These are phyloP conservation scores for Pythium apleroticum DNA, from an alignment of 352 stramenopile genomes.

Conservation along the genomic window DNA sequence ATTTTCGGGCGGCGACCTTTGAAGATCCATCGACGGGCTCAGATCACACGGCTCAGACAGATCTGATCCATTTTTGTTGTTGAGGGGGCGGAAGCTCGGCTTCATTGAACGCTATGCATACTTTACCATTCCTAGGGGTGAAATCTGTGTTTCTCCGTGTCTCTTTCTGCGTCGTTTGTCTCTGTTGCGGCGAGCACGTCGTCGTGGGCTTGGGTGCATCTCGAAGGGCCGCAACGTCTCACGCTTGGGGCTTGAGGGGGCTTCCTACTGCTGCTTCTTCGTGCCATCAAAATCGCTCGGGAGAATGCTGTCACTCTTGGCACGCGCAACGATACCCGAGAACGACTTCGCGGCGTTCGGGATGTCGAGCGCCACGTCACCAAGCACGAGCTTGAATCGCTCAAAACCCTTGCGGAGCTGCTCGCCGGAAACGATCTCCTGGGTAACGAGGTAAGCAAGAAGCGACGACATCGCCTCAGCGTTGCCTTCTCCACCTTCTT, in stretches of 20 bases:
- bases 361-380: slow-evolving; percentile 51
- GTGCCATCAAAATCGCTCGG: slow-evolving; percentile 33
- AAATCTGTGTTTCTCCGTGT: slow-evolving; percentile 10
- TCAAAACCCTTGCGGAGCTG: slow-evolving; percentile 85
- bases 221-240: background rate
- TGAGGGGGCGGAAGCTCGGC: no score
- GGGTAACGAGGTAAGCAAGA: slow-evolving; percentile 40
- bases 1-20: slow-evolving; percentile 26
- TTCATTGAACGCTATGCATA: slow-evolving; percentile 1
- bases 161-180: slow-evolving; percentile 2
- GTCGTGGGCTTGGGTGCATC: background rate
- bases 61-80: background rate
- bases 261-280: slow-evolving; percentile 28
- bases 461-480: slow-evolving; percentile 43
- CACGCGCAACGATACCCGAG: slow-evolving; percentile 36
- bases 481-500: slow-evolving; percentile 39
- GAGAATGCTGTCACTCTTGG: slow-evolving; percentile 72
- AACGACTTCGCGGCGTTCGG: slow-evolving; percentile 30
- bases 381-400: slow-evolving; percentile 72
- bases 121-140: slow-evolving; percentile 6
- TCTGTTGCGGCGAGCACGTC: background rate
- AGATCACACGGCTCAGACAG: background rate
- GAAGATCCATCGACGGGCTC: background rate
- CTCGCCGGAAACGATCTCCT: slow-evolving; percentile 42
- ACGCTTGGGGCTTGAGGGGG: background rate